Conservation (phyloP, 179 eudicot genomes). For the Camellia oleifera region DNA sequence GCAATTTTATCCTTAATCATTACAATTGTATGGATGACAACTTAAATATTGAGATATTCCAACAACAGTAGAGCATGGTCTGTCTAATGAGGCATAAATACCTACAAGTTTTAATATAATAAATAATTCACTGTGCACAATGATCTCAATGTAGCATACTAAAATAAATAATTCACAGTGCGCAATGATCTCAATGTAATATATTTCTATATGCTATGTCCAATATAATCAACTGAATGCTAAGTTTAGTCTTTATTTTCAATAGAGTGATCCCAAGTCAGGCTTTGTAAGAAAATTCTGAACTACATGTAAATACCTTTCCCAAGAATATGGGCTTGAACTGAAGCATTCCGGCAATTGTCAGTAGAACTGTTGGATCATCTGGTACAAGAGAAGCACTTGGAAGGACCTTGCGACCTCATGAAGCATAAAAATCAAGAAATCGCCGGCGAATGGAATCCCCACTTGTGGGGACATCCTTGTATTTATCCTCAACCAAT, state of each 20-base stretch:
- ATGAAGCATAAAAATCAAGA: constrained; percentile 80
- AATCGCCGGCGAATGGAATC: constrained; percentile 71
- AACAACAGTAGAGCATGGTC: too few relatives aligned
- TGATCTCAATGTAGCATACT: too few relatives aligned
- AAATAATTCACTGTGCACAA: too few relatives aligned
- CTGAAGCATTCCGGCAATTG: constrained; percentile 99
- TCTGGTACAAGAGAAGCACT: constrained; percentile 98
- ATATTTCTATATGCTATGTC: too few relatives aligned
- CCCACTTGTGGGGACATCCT: constrained; percentile 59
- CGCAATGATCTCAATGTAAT: too few relatives aligned
- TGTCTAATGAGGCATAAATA: too few relatives aligned
- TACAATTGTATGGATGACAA: too few relatives aligned
- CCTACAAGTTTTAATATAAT: too few relatives aligned
- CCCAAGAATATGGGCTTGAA: constrained; percentile 97
- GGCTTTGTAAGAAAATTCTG: not conserved
- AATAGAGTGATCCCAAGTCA: not conserved
- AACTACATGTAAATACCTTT: constrained; percentile 44
- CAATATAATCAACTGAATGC: not conserved
- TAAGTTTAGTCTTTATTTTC: not conserved
- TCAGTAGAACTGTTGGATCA: constrained; percentile 93
- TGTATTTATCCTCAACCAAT: constrained; percentile 39
- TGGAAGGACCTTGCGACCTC: constrained; percentile 85
- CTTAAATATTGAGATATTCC: too few relatives aligned
- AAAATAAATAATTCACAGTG: too few relatives aligned
- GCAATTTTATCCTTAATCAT: too few relatives aligned